phyloP scores from a whole-genome alignment of 176 grass and related monocot genomes.

The Bromus sterilis region DNA sequence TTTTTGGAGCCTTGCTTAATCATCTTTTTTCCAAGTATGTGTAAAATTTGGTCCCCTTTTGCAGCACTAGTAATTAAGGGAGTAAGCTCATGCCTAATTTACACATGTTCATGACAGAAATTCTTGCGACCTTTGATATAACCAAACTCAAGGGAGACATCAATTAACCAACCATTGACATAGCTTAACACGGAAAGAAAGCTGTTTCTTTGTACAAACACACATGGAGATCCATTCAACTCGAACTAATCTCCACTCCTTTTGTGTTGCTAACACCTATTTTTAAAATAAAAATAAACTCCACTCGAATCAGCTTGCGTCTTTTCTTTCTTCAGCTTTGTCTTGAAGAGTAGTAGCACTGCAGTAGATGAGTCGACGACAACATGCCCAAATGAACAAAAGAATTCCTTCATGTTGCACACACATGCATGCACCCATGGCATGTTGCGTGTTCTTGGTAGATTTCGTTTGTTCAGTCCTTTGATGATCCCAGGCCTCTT shows the following conservation, averaged over 20 bases:
- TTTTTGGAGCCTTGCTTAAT: not conserved
- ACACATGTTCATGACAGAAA: not conserved
- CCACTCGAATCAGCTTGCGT: not conserved
- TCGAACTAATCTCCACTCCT: conserved; percentile 26
- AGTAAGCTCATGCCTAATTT: not conserved
- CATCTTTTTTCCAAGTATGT: not conserved
- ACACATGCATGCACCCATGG: conserved; percentile 16
- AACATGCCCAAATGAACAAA: conserved; percentile 39
- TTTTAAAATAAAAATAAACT: not conserved
- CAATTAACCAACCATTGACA: conserved; percentile 17
- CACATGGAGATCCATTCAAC: conserved; percentile 44
- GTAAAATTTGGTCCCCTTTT: not conserved
- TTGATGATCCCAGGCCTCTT: conserved; percentile 43
- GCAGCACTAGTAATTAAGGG: not conserved
- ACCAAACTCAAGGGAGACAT: not conserved
- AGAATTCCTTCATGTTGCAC: conserved; percentile 32
- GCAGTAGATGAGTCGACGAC: not conserved
- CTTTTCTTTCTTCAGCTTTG: not conserved
- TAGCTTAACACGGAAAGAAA: conserved; percentile 11
- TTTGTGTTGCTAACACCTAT: conserved; percentile 33
- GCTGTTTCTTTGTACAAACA: conserved; percentile 51
- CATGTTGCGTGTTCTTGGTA: not conserved
- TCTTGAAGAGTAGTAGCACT: not conserved
- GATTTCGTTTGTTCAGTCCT: not conserved
- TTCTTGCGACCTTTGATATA: conserved; percentile 18